A percentile compares a stretch with the other conserved stretches of the same genome.
Evolutionary conservation across 2,329 filamentous ascomycete genomes (phyloP).

Genomic region (Aspergillus pseudotamarii): DNA sequence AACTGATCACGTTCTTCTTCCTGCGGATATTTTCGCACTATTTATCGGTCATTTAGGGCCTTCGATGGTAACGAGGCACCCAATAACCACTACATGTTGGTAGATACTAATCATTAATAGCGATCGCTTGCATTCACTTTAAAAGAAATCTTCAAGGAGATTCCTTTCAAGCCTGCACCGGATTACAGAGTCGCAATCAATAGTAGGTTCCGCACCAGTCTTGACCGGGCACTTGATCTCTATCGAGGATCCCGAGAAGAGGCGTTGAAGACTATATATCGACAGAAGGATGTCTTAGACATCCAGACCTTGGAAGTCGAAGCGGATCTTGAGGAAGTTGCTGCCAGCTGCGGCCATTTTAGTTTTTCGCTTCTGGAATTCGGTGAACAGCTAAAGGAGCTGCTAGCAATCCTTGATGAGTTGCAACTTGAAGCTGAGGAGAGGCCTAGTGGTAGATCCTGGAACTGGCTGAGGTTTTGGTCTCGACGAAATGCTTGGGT

Average conservation of each 20-base stretch:
- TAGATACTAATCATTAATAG: slow-evolving; percentile 33
- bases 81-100: not conserved
- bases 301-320: slow-evolving; percentile 73
- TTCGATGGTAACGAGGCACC: slow-evolving; percentile 65
- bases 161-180: slow-evolving; percentile 74
- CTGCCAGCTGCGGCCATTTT: slow-evolving; percentile 96
- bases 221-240: slow-evolving; percentile 76
- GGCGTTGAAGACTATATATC: slow-evolving; percentile 79
- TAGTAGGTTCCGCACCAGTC: slow-evolving; percentile 76
- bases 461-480: slow-evolving; percentile 91
- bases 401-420: slow-evolving; percentile 82
- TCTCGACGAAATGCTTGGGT: slow-evolving; percentile 25
- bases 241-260: slow-evolving; percentile 76
- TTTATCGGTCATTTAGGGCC: slow-evolving; percentile 90
- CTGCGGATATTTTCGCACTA: slow-evolving; percentile 84
- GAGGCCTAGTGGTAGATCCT: slow-evolving; percentile 64
- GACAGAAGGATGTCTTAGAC: slow-evolving; percentile 71
- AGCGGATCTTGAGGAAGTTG: slow-evolving; percentile 95
- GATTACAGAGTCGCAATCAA: slow-evolving; percentile 73
- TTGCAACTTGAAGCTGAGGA: slow-evolving; percentile 70
- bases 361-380: slow-evolving; percentile 90
- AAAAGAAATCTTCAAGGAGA: slow-evolving; percentile 82
- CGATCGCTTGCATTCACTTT: slow-evolving; percentile 93
- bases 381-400: slow-evolving; percentile 82
- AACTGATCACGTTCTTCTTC: slow-evolving; percentile 35